Evolutionary conservation across 208 protist genomes (phyloP).

Genomic region (Tetramitus jugosus): DNA sequence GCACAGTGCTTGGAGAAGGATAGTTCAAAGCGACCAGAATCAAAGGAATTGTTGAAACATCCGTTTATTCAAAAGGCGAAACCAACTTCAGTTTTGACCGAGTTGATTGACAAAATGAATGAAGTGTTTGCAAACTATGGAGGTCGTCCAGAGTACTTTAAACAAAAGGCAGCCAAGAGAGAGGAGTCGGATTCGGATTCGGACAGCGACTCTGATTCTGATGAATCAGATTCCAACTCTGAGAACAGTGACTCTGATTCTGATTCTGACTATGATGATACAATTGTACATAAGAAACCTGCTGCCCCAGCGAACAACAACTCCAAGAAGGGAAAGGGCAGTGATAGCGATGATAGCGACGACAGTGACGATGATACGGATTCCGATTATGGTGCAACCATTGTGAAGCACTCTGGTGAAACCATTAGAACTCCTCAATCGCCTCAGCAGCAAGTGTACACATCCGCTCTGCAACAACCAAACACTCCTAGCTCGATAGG

Average conservation of each 20-base stretch:
- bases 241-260: not conserved
- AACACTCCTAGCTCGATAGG: no score
- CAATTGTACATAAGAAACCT: not conserved
- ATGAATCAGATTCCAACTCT: not conserved
- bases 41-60: conserved; percentile 54
- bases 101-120: conserved; percentile 19
- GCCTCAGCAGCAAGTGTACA: not conserved
- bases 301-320: not conserved
- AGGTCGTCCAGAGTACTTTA: conserved; percentile 3
- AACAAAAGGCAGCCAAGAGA: not conserved
- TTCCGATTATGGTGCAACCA: no score
- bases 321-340: not conserved
- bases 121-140: not conserved
- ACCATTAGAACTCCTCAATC: not conserved
- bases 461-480: not conserved
- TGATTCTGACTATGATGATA: not conserved
- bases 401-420: not conserved
- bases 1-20: conserved; percentile 51
- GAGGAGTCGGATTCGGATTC: not conserved
- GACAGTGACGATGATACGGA: not conserved
- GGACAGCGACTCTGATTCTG: not conserved
- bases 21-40: conserved; percentile 44
- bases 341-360: not conserved
- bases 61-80: conserved; percentile 29
- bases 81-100: not conserved